Percentiles rank a stretch among this genome's conserved stretches.
phyloP scores from a whole-genome alignment of 352 stramenopile genomes.

The Blastocystis sp. region DNA sequence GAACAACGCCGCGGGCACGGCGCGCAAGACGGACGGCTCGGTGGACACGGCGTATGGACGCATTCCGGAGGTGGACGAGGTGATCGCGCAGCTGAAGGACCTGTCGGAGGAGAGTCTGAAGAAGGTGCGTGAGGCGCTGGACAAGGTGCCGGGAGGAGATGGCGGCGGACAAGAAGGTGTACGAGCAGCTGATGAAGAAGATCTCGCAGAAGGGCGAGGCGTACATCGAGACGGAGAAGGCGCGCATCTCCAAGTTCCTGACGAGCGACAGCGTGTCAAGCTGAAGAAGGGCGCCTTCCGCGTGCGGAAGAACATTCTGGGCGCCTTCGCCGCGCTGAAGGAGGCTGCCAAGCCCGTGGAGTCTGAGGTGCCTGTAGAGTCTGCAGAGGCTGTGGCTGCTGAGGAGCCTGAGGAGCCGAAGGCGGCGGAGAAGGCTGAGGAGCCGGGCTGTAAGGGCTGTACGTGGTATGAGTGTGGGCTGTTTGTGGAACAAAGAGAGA shows the following conservation, averaged over 20 bases:
- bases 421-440: slow-evolving; percentile 6
- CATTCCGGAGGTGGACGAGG: slow-evolving; percentile 36
- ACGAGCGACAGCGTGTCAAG: slow-evolving; percentile 25
- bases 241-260: slow-evolving; percentile 43
- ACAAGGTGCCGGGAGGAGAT: slow-evolving; percentile 21
- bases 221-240: slow-evolving; percentile 52
- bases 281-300: slow-evolving; percentile 68
- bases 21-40: slow-evolving; percentile 2
- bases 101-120: slow-evolving; percentile 50
- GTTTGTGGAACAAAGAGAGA: not conserved
- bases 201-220: slow-evolving; percentile 41
- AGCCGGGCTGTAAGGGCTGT: not conserved
- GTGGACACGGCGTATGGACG: slow-evolving; percentile 37
- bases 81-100: slow-evolving; percentile 23
- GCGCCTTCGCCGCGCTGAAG: slow-evolving; percentile 38
- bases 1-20: slow-evolving; percentile 54
- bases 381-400: too few relatives aligned
- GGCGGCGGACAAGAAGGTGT: slow-evolving; percentile 50
- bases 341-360: not conserved
- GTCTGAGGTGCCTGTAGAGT: not conserved
- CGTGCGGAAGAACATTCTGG: slow-evolving; percentile 56
- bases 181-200: slow-evolving; percentile 60
- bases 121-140: slow-evolving; percentile 58
- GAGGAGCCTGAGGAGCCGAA: not conserved
- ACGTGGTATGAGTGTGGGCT: not conserved